phyloP scores from a whole-genome alignment of 1,284 basidiomycete genomes.

The Ganoderma multipileum region DNA sequence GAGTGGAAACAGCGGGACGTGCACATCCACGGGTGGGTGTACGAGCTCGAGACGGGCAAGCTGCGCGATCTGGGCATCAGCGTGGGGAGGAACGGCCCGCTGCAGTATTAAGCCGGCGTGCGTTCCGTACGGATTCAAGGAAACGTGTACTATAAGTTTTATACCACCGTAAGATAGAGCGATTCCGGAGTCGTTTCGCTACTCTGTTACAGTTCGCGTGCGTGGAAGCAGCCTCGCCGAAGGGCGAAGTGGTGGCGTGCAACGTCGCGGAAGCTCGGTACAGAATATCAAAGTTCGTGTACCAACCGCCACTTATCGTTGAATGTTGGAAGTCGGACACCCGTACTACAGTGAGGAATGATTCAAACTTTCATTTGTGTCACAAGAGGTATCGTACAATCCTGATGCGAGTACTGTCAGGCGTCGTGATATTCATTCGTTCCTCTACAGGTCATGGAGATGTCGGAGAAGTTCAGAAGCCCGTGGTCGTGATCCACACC shows the following conservation, averaged over 20 bases:
- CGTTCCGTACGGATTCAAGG: not conserved
- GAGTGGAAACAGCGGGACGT: constrained; percentile 80
- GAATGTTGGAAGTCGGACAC: too few species aligned
- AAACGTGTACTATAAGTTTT: not conserved
- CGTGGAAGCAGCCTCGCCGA: not conserved
- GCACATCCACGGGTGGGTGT: constrained; percentile 87
- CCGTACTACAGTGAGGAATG: too few species aligned
- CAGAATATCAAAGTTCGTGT: too few species aligned
- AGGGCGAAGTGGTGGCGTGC: not conserved
- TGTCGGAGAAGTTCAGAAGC: too few species aligned
- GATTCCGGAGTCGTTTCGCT: too few species aligned
- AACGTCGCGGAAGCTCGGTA: too few species aligned
- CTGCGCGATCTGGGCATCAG: constrained; percentile 72
- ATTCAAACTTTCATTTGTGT: too few species aligned
- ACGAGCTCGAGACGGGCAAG: constrained; percentile 74
- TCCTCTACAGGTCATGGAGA: not conserved
- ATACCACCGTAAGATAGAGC: not conserved
- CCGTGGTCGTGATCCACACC: too few species aligned
- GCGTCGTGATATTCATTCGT: not conserved
- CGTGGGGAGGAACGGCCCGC: constrained; percentile 23
- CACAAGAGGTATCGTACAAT: too few species aligned
- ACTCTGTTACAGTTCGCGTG: not conserved
- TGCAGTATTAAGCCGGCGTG: constrained; percentile 6
- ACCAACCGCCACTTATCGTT: too few species aligned
- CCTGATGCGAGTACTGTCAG: too few species aligned